Evolutionary conservation across 1,139 yeast species (phyloP).

Genomic region (Candida sp.): DNA sequence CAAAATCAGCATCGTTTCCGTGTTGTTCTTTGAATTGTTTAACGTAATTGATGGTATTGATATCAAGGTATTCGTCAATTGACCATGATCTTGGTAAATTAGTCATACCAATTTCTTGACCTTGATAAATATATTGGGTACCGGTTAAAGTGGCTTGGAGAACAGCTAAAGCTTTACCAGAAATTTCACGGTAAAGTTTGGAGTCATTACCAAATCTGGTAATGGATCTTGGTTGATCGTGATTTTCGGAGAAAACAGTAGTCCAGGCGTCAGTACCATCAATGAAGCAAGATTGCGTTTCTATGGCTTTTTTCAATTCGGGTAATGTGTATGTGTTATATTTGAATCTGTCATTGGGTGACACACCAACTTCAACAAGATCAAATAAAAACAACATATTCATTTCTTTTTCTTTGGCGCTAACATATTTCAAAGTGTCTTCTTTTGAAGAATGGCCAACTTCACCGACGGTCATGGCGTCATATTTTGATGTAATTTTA

Average conservation of each 20-base stretch:
- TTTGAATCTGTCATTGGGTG: conserved; percentile 28
- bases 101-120: conserved; percentile 57
- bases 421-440: conserved; percentile 42
- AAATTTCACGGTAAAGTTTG: conserved; percentile 23
- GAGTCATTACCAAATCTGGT: conserved; percentile 48
- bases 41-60: conserved; percentile 42
- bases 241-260: conserved; percentile 53
- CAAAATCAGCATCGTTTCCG: conserved; percentile 23
- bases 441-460: conserved; percentile 43
- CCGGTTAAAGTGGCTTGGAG: conserved; percentile 48
- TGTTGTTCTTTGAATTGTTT: conserved; percentile 23
- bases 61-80: conserved; percentile 47
- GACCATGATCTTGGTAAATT: conserved; percentile 45
- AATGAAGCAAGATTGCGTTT: conserved; percentile 28
- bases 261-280: conserved; percentile 55
- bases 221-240: conserved; percentile 53
- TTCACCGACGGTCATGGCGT: conserved; percentile 58
- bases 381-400: conserved; percentile 51
- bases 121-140: conserved; percentile 55
- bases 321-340: conserved; percentile 29
- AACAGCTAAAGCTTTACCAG: conserved; percentile 48
- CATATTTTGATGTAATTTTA: conserved; percentile 45
- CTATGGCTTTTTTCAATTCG: conserved; percentile 41
- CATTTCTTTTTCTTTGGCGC: conserved; percentile 48
- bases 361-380: conserved; percentile 42